phyloP scores from a whole-genome alignment of 1,139 yeast genomes.

The Spathaspora sp. region DNA sequence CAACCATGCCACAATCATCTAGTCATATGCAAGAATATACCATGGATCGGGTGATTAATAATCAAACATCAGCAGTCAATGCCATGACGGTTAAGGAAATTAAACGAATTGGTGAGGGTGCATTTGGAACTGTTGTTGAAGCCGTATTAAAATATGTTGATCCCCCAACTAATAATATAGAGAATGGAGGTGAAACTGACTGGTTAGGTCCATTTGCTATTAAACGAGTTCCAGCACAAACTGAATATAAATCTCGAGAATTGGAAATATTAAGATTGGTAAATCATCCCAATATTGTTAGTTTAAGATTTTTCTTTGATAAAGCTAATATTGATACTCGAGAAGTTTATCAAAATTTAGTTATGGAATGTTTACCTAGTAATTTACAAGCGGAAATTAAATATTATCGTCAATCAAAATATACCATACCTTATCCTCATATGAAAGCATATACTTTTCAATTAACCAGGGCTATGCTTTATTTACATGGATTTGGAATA shows the following conservation, averaged over 20 bases:
- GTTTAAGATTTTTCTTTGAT: slow-evolving; percentile 64
- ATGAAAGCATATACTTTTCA: slow-evolving; percentile 80
- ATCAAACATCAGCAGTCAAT: slow-evolving; percentile 49
- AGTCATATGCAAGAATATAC: slow-evolving; percentile 14
- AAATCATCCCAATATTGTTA: slow-evolving; percentile 75
- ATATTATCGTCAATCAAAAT: slow-evolving; percentile 60
- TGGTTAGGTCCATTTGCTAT: slow-evolving; percentile 84
- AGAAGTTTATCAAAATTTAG: slow-evolving; percentile 71
- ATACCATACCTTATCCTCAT: slow-evolving; percentile 69
- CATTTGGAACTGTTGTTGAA: slow-evolving; percentile 80
- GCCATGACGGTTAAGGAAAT: slow-evolving; percentile 72
- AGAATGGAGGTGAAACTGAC: slow-evolving; percentile 17
- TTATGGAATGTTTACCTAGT: slow-evolving; percentile 84
- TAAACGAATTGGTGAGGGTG: slow-evolving; percentile 79
- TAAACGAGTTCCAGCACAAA: slow-evolving; percentile 80
- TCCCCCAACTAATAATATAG: slow-evolving; percentile 15
- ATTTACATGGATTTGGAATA: slow-evolving; percentile 74
- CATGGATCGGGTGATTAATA: slow-evolving; percentile 56
- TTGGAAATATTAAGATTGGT: slow-evolving; percentile 71
- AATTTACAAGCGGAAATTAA: slow-evolving; percentile 74
- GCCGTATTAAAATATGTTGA: slow-evolving; percentile 51
- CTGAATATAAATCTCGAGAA: slow-evolving; percentile 80
- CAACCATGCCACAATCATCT: slow-evolving; percentile 13
- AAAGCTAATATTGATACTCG: slow-evolving; percentile 60
- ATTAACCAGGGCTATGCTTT: slow-evolving; percentile 78